Evolutionary conservation across 371 early-diverging fungal species (phyloP), one percentile per base, ranked within the genome.

Genomic region (Rhizomucor miehei): DNA sequence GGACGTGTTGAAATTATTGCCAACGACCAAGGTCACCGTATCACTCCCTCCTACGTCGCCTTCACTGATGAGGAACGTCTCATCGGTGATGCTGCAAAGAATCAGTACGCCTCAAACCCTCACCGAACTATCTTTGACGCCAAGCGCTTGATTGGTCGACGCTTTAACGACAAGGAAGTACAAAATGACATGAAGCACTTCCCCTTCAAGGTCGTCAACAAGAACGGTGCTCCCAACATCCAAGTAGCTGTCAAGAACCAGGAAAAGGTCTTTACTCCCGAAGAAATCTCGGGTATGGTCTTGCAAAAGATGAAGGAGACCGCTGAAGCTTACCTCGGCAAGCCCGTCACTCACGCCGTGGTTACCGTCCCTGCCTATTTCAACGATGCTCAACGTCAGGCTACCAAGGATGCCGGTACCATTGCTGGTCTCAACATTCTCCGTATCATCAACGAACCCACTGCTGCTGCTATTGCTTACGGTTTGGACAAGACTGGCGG

Each of bases 221-320:
- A 91, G 78, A 80, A 79, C 44, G 86, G 85, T 59, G 89, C 89
- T 60, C 95, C 95, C 54, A 71, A 80, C 62, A 88, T 94, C 69
- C 65, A 89, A 65, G 92, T 93, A 54, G 67, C 73, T 23, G 86
- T 91, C 88, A 89, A 93, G 89, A 87, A 89, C 60, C 89, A 93
- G 78, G 89, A 82, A 72, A 89, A 91, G 86, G 62, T 81, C 55
- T 95, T 96, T 82, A 88, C 95, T 56, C 98, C 99, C 52, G 98
- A 97, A 81, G 94, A 97, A 74, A 87, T 97, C 70, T 96, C 96
- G 48, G 87, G 93, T 71, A 93, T 97, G 94, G 89, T 99, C 45
- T 85, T 99, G 57, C 67, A 80, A 67, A 94, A 97, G 89, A 92
- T 99, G 94, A 94, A 94, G 84, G 94, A 94, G 73, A 94, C 90